phyloP scores from a whole-genome alignment of 345 rosid species.

The Populus ilicifolia region DNA sequence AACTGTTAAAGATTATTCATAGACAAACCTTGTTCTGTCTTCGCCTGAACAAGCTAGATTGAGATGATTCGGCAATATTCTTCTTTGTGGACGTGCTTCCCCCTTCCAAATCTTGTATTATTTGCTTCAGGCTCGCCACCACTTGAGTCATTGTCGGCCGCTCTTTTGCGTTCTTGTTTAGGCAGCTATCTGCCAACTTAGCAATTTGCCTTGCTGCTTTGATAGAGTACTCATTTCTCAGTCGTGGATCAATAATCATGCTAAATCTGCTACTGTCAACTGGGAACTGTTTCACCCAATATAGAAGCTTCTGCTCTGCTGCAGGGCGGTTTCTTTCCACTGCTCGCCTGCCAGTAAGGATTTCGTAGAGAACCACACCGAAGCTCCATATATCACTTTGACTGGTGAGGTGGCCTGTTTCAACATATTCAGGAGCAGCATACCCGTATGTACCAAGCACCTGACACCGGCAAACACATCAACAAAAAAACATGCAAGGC shows the following conservation, averaged over 20 bases:
- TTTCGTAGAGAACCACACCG: constrained; percentile 91
- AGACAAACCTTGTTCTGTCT: constrained; percentile 16
- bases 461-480: constrained; percentile 31
- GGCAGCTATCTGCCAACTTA: constrained; percentile 74
- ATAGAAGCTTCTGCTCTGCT: constrained; percentile 65
- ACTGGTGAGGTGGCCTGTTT: constrained; percentile 77
- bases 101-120: constrained; percentile 47
- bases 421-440: constrained; percentile 87
- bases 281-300: constrained; percentile 87
- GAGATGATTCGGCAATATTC: constrained; percentile 3
- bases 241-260: constrained; percentile 73
- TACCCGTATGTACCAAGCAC: constrained; percentile 91
- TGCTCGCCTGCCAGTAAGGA: constrained; percentile 78
- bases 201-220: constrained; percentile 46
- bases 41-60: constrained; percentile 1
- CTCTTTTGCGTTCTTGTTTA: constrained; percentile 61
- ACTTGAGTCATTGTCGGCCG: constrained; percentile 69
- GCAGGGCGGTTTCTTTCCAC: constrained; percentile 65
- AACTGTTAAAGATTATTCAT: background rate
- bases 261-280: constrained; percentile 53
- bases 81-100: constrained; percentile 13
- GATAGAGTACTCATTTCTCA: constrained; percentile 48
- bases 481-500: background rate
- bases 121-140: constrained; percentile 47
- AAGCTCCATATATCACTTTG: constrained; percentile 75